phyloP scores from a whole-genome alignment of 2,329 filamentous ascomycete species.

The Neurospora sp. region DNA sequence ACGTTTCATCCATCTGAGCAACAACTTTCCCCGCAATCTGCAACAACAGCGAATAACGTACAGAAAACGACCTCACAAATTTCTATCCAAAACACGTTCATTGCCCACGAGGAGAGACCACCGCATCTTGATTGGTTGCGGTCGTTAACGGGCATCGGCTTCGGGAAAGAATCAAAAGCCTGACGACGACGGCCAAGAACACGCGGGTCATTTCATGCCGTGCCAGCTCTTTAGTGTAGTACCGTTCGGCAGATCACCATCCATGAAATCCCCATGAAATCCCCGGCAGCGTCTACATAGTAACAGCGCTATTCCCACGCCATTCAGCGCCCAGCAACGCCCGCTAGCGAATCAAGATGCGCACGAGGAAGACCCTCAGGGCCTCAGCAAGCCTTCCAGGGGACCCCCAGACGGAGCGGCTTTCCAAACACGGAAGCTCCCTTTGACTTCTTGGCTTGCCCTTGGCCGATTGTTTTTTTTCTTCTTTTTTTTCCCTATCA shows the following conservation, averaged over 20 bases:
- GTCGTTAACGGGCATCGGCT: neutral
- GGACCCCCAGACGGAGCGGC: neutral
- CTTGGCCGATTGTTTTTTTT: neutral
- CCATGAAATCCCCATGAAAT: neutral
- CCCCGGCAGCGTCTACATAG: neutral
- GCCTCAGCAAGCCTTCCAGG: neutral
- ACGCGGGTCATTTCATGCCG: no score
- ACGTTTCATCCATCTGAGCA: neutral
- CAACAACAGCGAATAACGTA: neutral
- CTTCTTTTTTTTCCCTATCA: neutral
- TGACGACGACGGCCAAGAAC: neutral
- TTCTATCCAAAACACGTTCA: neutral
- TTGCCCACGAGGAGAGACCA: neutral
- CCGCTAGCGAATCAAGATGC: neutral
- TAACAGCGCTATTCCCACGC: neutral
- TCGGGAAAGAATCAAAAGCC: neutral
- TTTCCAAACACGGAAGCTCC: neutral
- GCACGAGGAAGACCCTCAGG: neutral
- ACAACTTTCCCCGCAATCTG: neutral
- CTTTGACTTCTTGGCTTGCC: neutral
- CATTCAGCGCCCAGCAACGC: neutral
- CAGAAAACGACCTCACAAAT: neutral
- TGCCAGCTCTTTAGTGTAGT: neutral
- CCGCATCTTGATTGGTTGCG: neutral
- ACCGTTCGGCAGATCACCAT: neutral